phyloP scores from a whole-genome alignment of 306 rosid genomes.

The Dalbergia oliveri region DNA sequence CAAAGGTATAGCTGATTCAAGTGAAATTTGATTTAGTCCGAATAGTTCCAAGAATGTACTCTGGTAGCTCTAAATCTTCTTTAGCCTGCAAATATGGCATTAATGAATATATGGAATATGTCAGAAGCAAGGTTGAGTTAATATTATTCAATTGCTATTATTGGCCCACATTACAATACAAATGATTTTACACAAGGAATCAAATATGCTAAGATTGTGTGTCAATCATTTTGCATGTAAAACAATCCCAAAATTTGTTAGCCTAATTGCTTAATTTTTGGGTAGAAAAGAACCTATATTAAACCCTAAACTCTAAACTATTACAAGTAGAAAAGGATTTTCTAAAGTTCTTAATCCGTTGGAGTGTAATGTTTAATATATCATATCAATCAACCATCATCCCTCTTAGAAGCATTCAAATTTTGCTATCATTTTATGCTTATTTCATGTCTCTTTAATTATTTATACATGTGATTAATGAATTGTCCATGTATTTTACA shows the following conservation, averaged over 20 bases:
- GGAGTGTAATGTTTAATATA: background rate
- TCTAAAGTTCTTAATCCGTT: background rate
- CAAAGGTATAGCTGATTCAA: constrained; percentile 68
- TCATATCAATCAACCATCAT: background rate
- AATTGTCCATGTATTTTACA: background rate
- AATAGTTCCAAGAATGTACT: constrained; percentile 89
- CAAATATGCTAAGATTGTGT: background rate
- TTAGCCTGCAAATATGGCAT: constrained; percentile 67
- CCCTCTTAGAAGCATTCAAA: constrained; percentile 1
- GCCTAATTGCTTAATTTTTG: background rate
- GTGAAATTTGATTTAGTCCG: constrained; percentile 78
- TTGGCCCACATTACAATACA: constrained; percentile 11
- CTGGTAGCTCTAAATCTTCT: constrained; percentile 84
- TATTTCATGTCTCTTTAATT: background rate
- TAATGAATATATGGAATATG: constrained; percentile 12
- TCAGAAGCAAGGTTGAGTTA: background rate
- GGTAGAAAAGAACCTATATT: background rate
- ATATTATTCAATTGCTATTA: background rate
- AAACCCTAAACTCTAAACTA: too few relatives aligned
- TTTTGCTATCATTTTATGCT: background rate
- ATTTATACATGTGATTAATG: background rate
- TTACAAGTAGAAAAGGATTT: too few relatives aligned
- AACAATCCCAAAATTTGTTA: background rate
- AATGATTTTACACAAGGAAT: background rate
- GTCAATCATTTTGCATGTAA: background rate